Evolutionary conservation across 2,329 filamentous ascomycete genomes (phyloP).

Genomic region (Periconia sp.): DNA sequence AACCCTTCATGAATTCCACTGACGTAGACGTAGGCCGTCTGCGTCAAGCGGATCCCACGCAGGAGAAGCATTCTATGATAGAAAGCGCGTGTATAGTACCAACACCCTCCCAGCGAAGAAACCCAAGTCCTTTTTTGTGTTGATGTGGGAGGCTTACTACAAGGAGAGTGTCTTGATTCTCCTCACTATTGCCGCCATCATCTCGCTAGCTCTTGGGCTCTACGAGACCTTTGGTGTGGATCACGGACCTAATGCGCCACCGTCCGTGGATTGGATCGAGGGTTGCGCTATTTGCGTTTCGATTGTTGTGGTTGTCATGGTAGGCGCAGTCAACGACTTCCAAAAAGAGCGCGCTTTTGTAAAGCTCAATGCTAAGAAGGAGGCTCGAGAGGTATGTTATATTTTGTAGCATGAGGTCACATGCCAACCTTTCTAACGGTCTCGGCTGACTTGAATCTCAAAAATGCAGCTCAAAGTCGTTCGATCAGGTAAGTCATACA

Average conservation of each 20-base stretch:
- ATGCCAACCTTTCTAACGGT: too few relatives aligned
- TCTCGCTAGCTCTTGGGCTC: constrained; percentile 72
- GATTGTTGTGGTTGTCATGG: constrained; percentile 45
- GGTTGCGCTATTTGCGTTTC: constrained; percentile 46
- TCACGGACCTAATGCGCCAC: constrained; percentile 50
- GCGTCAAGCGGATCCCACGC: constrained; percentile 12
- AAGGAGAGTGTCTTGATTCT: constrained; percentile 76
- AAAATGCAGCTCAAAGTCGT: constrained; percentile 51
- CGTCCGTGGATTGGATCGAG: constrained; percentile 48
- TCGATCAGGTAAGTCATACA: constrained; percentile 67
- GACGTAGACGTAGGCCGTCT: constrained; percentile 11
- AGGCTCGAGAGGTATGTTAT: constrained; percentile 42
- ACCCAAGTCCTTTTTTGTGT: constrained; percentile 61
- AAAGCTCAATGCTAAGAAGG: constrained; percentile 43
- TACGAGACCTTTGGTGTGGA: constrained; percentile 64
- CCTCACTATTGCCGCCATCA: constrained; percentile 69
- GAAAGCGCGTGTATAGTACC: constrained; percentile 63
- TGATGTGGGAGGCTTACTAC: constrained; percentile 73
- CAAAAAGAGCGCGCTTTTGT: constrained; percentile 46
- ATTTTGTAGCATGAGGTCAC: too few relatives aligned
- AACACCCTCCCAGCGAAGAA: constrained; percentile 70
- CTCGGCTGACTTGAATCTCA: too few relatives aligned
- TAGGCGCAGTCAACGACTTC: constrained; percentile 45
- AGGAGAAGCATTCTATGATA: constrained; percentile 53
- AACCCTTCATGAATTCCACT: too few relatives aligned